phyloP scores from a whole-genome alignment of 345 rosid species.

The Kandelia obovata region DNA sequence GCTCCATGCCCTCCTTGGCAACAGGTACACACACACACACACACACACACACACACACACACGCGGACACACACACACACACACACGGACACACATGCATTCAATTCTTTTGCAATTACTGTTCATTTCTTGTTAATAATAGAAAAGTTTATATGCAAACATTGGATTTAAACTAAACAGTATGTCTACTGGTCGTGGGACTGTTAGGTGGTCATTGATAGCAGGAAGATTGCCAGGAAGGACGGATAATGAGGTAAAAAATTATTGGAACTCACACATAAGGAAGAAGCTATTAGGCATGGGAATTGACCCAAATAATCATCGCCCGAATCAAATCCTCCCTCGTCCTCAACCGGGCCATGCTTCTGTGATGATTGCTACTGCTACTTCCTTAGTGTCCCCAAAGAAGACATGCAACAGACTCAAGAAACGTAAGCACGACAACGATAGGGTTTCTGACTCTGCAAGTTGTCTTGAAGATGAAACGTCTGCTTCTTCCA shows the following conservation, averaged over 20 bases:
- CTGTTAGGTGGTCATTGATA: constrained; percentile 32
- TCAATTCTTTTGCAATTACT: background rate
- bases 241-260: constrained; percentile 32
- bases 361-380: background rate
- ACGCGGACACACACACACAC: too few species aligned
- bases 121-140: too few species aligned
- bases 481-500: constrained; percentile 11
- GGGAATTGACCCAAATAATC: constrained; percentile 84
- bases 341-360: constrained; percentile 17
- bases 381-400: background rate
- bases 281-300: constrained; percentile 53
- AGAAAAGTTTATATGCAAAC: background rate
- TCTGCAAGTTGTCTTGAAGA: constrained; percentile 14
- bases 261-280: constrained; percentile 44
- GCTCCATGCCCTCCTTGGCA: constrained; percentile 59
- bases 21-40: constrained; percentile 26
- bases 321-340: constrained; percentile 38
- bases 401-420: background rate
- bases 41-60: too few species aligned
- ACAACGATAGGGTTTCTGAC: constrained; percentile 10
- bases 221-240: constrained; percentile 34
- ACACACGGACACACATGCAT: background rate
- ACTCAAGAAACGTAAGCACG: background rate
- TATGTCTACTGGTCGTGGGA: background rate
- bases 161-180: background rate